Conservation (phyloP, 768 basidiomycete genomes). For the Nidularia pulvinata region DNA sequence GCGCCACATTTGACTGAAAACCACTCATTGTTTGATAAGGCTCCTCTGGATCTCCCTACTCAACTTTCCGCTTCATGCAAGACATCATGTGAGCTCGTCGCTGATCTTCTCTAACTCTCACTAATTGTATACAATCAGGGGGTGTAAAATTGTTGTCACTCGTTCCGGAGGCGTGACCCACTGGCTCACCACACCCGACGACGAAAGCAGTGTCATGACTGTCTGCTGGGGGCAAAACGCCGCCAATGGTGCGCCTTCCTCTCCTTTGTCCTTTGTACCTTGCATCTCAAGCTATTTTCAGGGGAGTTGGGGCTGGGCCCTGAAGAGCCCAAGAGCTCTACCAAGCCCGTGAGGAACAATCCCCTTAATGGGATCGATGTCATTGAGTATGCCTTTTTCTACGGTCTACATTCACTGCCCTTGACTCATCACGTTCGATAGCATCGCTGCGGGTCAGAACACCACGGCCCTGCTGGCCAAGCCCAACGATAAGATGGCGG, state of each 20-base stretch:
- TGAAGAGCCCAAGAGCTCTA: constrained; percentile 84
- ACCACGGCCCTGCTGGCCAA: constrained; percentile 82
- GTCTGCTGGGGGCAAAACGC: constrained; percentile 87
- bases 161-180: constrained; percentile 89
- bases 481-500: constrained; percentile 73
- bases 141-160: constrained; percentile 72
- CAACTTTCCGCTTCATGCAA: constrained; percentile 83
- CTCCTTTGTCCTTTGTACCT: neutral
- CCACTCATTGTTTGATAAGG: constrained; percentile 36
- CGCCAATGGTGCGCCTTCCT: constrained; percentile 57
- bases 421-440: constrained; percentile 18
- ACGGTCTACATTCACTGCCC: neutral
- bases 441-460: constrained; percentile 85
- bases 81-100: constrained; percentile 69
- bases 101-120: neutral
- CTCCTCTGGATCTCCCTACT: constrained; percentile 88
- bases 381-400: constrained; percentile 53
- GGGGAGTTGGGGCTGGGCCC: constrained; percentile 83
- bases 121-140: constrained; percentile 39
- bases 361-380: constrained; percentile 81
- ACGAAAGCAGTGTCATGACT: constrained; percentile 77
- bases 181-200: constrained; percentile 76
- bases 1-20: neutral
- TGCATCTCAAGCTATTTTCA: constrained; percentile 10
- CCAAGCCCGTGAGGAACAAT: constrained; percentile 73